phyloP scores from a whole-genome alignment of 2,329 filamentous ascomycete species.

The Ophiognomonia clavigignenti-juglandacearum region DNA sequence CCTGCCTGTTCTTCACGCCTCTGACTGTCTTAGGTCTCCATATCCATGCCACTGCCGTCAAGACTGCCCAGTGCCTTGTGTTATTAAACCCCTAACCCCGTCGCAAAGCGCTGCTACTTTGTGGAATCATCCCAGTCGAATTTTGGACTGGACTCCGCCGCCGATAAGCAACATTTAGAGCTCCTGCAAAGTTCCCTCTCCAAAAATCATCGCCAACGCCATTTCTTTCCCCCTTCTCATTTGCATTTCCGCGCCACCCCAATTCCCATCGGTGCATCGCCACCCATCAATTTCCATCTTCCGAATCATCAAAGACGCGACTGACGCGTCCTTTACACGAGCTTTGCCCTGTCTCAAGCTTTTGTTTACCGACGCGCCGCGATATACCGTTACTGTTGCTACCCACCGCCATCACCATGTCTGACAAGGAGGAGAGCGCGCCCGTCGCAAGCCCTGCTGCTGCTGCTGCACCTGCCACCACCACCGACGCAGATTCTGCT shows the following conservation, averaged over 20 bases:
- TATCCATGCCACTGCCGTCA: neutral
- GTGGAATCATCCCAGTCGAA: conserved; percentile 6
- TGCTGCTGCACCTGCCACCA: conserved; percentile 6
- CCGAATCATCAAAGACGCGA: conserved; percentile 16
- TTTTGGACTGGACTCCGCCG: neutral
- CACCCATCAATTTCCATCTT: conserved; percentile 11
- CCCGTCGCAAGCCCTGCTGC: conserved; percentile 16
- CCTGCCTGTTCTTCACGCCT: neutral
- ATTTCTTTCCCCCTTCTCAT: conserved; percentile 3
- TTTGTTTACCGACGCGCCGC: conserved; percentile 18
- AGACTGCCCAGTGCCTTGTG: conserved; percentile 1
- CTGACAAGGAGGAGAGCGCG: conserved; percentile 21
- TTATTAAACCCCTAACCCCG: neutral
- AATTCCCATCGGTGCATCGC: conserved; percentile 6
- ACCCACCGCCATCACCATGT: conserved; percentile 20
- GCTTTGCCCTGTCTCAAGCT: conserved; percentile 5
- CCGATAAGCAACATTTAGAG: conserved; percentile 9
- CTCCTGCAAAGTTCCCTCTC: conserved; percentile 12
- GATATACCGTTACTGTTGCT: conserved; percentile 24
- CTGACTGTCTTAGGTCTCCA: neutral
- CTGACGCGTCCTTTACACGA: conserved; percentile 17
- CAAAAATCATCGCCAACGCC: conserved; percentile 11
- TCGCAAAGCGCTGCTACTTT: neutral
- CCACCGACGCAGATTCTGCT: conserved; percentile 1
- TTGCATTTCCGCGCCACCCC: neutral